These are phyloP conservation scores for Globisporangium abappressorium DNA, from an alignment of 352 stramenopile species.

Conservation along the genomic window DNA sequence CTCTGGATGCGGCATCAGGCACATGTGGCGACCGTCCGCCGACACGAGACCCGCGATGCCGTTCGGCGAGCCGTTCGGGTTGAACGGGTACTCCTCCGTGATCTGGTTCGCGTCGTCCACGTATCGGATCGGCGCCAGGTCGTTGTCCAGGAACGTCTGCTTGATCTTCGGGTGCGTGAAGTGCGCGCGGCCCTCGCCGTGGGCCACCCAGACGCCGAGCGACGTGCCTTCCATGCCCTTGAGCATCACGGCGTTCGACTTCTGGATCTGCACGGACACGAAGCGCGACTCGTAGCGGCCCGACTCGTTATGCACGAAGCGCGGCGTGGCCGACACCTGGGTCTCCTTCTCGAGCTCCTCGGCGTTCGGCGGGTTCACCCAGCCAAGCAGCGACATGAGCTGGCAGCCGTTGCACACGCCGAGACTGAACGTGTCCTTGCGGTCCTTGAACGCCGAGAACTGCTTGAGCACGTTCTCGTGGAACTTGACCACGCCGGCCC, in stretches of 20 bases:
- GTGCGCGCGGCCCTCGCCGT: slow-evolving; percentile 91
- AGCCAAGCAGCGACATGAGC: slow-evolving; percentile 98
- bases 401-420: slow-evolving; percentile 99
- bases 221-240: slow-evolving; percentile 96
- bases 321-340: slow-evolving; percentile 68
- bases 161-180: slow-evolving; percentile 94
- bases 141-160: slow-evolving; percentile 85
- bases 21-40: slow-evolving; percentile 96
- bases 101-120: slow-evolving; percentile 94
- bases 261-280: slow-evolving; percentile 93
- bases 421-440: slow-evolving; percentile 98
- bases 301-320: slow-evolving; percentile 98
- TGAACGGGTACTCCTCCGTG: slow-evolving; percentile 98
- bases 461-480: slow-evolving; percentile 94
- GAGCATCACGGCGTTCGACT: slow-evolving; percentile 97
- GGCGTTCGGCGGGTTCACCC: slow-evolving; percentile 83
- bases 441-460: slow-evolving; percentile 95
- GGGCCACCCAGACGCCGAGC: slow-evolving; percentile 98
- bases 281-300: slow-evolving; percentile 97
- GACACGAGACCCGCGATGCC: slow-evolving; percentile 97
- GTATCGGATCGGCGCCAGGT: slow-evolving; percentile 95
- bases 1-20: slow-evolving; percentile 99
- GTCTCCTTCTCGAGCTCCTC: slow-evolving; percentile 51
- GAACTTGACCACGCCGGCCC: slow-evolving; percentile 97
- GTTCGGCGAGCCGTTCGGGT: slow-evolving; percentile 97